A percentile compares a stretch with the other conserved stretches of the same genome.
These are phyloP conservation scores for Coemansia sp. DNA, from an alignment of 192 early-diverging fungal species.

Conservation along the genomic window DNA sequence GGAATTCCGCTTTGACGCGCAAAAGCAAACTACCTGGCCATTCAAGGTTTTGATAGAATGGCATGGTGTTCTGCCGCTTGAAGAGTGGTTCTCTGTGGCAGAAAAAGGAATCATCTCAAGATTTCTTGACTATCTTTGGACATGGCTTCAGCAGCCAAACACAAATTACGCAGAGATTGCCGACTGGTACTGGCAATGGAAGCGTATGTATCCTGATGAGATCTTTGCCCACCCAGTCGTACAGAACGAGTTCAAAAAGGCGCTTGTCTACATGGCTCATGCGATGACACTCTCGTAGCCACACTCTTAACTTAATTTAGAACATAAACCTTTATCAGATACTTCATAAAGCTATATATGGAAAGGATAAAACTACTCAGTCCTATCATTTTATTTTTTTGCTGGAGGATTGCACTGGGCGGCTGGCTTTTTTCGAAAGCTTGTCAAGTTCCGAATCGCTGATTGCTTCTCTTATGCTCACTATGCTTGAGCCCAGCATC, in stretches of 20 bases:
- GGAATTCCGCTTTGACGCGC: constrained; percentile 29
- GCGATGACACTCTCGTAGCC: constrained; percentile 11
- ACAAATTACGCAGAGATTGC: constrained; percentile 50
- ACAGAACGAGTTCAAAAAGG: constrained; percentile 30
- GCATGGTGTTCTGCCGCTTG: constrained; percentile 28
- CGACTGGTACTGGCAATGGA: constrained; percentile 56
- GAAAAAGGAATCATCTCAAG: constrained; percentile 15
- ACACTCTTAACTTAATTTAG: not conserved
- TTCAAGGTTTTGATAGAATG: constrained; percentile 40
- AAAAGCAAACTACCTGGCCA: constrained; percentile 33
- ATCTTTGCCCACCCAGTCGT: constrained; percentile 21
- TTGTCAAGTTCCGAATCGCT: constrained; percentile 22
- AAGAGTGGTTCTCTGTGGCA: constrained; percentile 26
- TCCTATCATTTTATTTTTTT: not conserved
- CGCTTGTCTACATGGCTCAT: constrained; percentile 38
- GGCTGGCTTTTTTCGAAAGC: constrained; percentile 9
- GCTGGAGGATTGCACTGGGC: not conserved
- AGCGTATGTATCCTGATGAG: constrained; percentile 27
- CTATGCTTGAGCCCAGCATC: constrained; percentile 10
- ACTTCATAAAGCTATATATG: no score
- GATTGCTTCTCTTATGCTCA: constrained; percentile 13
- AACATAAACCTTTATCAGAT: not conserved
- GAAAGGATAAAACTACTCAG: no score
- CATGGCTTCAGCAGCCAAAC: constrained; percentile 37
- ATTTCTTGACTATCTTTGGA: constrained; percentile 32